Percentiles rank a stretch among this genome's conserved stretches.
Conservation (phyloP, 108 stramenopile genomes). For the Epithemia pelagica region DNA sequence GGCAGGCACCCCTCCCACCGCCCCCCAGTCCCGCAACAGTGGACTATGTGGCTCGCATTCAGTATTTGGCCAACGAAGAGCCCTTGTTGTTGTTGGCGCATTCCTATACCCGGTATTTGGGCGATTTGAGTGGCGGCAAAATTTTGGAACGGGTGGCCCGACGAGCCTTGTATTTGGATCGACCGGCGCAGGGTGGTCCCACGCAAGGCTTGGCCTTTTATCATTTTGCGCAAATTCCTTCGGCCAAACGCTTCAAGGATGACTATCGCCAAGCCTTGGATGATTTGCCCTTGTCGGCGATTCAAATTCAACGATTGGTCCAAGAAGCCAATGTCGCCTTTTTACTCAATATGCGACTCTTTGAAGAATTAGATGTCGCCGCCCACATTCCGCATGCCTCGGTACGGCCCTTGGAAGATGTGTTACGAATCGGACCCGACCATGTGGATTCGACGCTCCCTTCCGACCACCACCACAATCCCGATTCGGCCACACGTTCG, state of each 20-base stretch:
- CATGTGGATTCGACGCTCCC: not conserved
- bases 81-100: constrained; percentile 76
- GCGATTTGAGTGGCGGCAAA: constrained; percentile 83
- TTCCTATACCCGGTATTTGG: constrained; percentile 87
- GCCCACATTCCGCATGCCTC: constrained; percentile 48
- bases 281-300: constrained; percentile 31
- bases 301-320: constrained; percentile 50
- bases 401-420: constrained; percentile 60
- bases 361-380: constrained; percentile 84
- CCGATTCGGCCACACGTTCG: constrained; percentile 6
- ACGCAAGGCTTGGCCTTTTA: constrained; percentile 72
- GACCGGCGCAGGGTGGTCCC: constrained; percentile 11
- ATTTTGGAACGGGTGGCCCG: constrained; percentile 66
- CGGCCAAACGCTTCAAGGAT: constrained; percentile 81
- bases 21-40: constrained; percentile 50
- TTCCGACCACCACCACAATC: too few species aligned
- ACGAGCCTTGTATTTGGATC: constrained; percentile 50
- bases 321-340: constrained; percentile 88
- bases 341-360: constrained; percentile 79
- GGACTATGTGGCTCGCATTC: constrained; percentile 69
- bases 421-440: constrained; percentile 14
- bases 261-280: constrained; percentile 68
- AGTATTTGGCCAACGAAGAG: constrained; percentile 39
- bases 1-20: constrained; percentile 37
- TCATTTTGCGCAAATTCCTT: constrained; percentile 54